Percentiles rank a stretch among this genome's conserved stretches.
phyloP scores from a whole-genome alignment of 2,329 filamentous ascomycete genomes.

The Dendrostoma leiphaemia region DNA sequence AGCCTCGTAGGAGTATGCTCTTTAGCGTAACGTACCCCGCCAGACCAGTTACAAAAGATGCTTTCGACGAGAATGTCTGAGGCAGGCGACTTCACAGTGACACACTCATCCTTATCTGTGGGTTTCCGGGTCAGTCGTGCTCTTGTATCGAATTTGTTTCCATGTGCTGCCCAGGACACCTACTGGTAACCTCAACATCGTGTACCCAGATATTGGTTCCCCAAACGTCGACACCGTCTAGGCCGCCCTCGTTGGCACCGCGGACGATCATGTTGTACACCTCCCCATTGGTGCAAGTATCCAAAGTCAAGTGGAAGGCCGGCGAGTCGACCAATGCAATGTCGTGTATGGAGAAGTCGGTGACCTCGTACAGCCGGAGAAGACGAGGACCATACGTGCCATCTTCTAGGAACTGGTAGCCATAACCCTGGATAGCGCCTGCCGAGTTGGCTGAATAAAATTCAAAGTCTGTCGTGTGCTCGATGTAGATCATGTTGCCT shows the following conservation, averaged over 20 bases:
- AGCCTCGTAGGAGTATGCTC: too few species aligned
- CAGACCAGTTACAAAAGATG: constrained; percentile 59
- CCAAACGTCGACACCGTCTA: constrained; percentile 56
- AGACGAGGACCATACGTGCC: constrained; percentile 14
- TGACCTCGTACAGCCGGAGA: constrained; percentile 30
- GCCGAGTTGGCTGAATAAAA: constrained; percentile 40
- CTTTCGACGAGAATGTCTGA: constrained; percentile 55
- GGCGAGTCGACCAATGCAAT: constrained; percentile 47
- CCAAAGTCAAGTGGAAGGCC: constrained; percentile 45
- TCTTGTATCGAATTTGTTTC: too few species aligned
- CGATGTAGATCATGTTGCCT: constrained; percentile 27
- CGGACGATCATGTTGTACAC: constrained; percentile 52
- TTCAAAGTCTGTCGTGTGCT: constrained; percentile 41
- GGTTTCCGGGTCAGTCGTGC: neutral
- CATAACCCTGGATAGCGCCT: constrained; percentile 48
- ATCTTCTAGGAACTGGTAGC: constrained; percentile 42
- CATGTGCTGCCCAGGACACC: too few species aligned
- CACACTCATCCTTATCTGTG: constrained; percentile 53
- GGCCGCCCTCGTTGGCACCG: constrained; percentile 44
- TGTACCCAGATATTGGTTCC: constrained; percentile 55
- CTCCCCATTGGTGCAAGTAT: constrained; percentile 46
- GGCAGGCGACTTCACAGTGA: constrained; percentile 37
- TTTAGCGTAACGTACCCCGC: constrained; percentile 40
- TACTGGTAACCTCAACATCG: constrained; percentile 54
- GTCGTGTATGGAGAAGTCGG: constrained; percentile 47